These are phyloP conservation scores for Volvox africanus DNA, from an alignment of 139 green algal genomes.

Conservation along the genomic window DNA sequence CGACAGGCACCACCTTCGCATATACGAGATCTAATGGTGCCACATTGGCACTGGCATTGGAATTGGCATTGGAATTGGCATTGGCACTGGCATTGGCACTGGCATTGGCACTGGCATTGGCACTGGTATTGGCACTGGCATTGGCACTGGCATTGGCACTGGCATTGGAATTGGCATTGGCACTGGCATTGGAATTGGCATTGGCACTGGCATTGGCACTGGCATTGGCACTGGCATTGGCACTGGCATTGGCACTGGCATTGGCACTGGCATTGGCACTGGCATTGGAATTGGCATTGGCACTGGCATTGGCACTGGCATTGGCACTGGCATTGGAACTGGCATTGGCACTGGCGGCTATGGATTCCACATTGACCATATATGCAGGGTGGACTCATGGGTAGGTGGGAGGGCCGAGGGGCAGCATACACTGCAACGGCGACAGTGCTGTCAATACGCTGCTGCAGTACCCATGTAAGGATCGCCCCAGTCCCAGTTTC, in stretches of 20 bases:
- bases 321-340: background rate
- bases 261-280: background rate
- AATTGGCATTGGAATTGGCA: too few species aligned
- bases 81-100: background rate
- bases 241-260: background rate
- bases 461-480: too few species aligned
- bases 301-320: background rate
- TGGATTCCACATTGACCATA: background rate
- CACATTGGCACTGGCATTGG: too few species aligned
- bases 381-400: too few species aligned
- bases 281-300: background rate
- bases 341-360: background rate
- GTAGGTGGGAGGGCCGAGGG: background rate
- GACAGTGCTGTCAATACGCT: background rate
- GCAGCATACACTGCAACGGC: too few species aligned
- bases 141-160: background rate
- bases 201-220: background rate
- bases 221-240: background rate
- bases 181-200: background rate
- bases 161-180: too few species aligned
- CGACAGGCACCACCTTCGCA: background rate
- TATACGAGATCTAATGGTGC: too few species aligned
- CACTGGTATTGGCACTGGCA: background rate
- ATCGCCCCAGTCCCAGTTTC: too few species aligned
- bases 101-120: background rate